Percentiles rank a stretch among this genome's conserved stretches.
phyloP scores from a whole-genome alignment of 2,329 filamentous ascomycete species.

The Xylaria multiplex region DNA sequence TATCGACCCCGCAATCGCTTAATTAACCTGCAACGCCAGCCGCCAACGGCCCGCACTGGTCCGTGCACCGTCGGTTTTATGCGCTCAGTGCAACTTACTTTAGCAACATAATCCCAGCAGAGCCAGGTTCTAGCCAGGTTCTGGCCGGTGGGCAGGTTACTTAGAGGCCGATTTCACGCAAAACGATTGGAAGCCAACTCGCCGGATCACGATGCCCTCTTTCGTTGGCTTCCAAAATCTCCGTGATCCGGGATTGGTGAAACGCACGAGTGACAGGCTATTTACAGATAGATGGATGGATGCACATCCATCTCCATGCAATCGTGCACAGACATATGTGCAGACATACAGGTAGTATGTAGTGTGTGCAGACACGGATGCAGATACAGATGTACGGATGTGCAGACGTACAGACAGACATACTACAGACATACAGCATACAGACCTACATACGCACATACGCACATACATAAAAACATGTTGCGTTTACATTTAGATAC shows the following conservation, averaged over 20 bases:
- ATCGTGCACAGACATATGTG: no score
- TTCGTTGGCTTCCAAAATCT: constrained; percentile 32
- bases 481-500: no score
- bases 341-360: no score
- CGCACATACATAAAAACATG: not conserved
- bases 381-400: no score
- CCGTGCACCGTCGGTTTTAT: constrained; percentile 3
- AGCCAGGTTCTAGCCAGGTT: constrained; percentile 6
- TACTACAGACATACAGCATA: no score
- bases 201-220: constrained; percentile 26
- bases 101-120: not conserved
- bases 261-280: constrained; percentile 29
- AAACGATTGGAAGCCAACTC: constrained; percentile 35
- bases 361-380: no score
- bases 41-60: constrained; percentile 32
- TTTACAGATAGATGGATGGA: constrained; percentile 15
- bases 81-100: not conserved
- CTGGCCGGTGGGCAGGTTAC: no score
- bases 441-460: constrained; percentile 5
- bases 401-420: no score
- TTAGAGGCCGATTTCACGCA: not conserved
- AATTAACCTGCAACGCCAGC: constrained; percentile 24
- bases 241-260: constrained; percentile 30
- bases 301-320: not conserved
- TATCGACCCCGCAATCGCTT: constrained; percentile 27